Evolutionary conservation across 139 green algal species (phyloP).

Genomic region (Tetratostichococcus sp.): DNA sequence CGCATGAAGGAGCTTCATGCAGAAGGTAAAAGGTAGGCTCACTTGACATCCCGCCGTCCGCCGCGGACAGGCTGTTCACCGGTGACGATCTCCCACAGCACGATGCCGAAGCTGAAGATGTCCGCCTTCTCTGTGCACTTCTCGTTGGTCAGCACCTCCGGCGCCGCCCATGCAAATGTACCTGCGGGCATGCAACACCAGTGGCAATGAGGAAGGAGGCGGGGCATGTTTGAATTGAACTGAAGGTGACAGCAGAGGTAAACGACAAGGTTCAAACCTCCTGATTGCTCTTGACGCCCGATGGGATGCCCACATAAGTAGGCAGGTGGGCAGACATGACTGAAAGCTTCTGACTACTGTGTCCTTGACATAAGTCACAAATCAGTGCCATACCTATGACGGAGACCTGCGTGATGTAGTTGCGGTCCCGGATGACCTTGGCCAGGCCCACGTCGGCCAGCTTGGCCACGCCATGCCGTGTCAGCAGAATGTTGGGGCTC

Average conservation of each 20-base stretch:
- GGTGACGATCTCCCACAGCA: conserved; percentile 15
- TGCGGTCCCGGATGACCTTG: conserved; percentile 2
- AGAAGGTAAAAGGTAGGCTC: background rate
- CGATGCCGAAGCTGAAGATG: conserved; percentile 6
- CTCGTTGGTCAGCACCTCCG: conserved; percentile 32
- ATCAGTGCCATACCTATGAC: background rate
- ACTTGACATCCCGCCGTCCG: conserved; percentile 24
- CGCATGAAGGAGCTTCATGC: too few relatives aligned
- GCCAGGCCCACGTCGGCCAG: conserved; percentile 28
- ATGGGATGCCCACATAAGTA: too few relatives aligned
- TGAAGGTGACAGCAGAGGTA: too few relatives aligned
- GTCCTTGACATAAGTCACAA: too few relatives aligned
- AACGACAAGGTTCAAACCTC: too few relatives aligned
- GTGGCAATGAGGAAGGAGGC: too few relatives aligned
- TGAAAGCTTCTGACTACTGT: too few relatives aligned
- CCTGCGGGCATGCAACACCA: background rate
- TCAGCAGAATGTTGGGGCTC: conserved; percentile 22
- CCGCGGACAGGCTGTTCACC: conserved; percentile 21
- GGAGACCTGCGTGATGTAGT: conserved; percentile 1
- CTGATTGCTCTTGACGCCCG: too few relatives aligned
- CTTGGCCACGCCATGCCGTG: conserved; percentile 16
- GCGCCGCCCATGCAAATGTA: conserved; percentile 20
- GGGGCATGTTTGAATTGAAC: too few relatives aligned
- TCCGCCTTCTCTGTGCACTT: conserved; percentile 22
- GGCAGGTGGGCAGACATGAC: too few relatives aligned